Base-by-base conservation (phyloP, 2,329 filamentous ascomycete genomes). In the Pestalotiopsis sp. region DNA sequence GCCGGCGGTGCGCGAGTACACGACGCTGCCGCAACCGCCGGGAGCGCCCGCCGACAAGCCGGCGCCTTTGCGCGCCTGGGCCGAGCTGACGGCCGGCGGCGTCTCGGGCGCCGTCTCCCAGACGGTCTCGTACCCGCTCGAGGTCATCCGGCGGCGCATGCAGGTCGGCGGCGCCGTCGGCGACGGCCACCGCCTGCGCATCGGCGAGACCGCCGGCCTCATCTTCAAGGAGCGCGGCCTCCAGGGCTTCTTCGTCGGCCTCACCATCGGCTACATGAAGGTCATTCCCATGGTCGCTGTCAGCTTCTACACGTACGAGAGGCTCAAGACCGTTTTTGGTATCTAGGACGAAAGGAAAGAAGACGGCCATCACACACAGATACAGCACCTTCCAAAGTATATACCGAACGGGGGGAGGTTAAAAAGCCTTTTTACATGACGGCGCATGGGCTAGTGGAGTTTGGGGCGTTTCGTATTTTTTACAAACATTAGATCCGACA, bases 201-300 rank as follows among this genome's bases (percentile, higher is more conserved):
- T 99, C 71, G 82, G 84, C 17, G 95, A 98, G 81, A 97, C 95
- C 1, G 91, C 91, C 3, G 83, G 81, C 72, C 87, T 90, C 77
- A 96, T 99, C 71, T 90, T 90, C 73, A 83, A 86, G 60, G 94
- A 98, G 81, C 87, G 86, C 68, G 96, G 96, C 0, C 81, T 91
- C 69, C 86, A 87, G 64, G 96, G 96, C 0, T 98, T 97, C 83
- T 99, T 94, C 80, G 91, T 98, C 12, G 96, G 96, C 0, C 82
- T 99, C 78, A 93, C 92, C 1, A 98, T 99, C 80, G 96, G 96
- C 7, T 99, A 98, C 80, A 88, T 94, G 76, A 99, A 99, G 83
- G 89, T 98, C 65, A 86, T 98, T 71, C 96, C 96, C 3, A 92
- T 99, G 93, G 90, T 83, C 36, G 96, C 96, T 13, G 85, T 88